Conservation (phyloP, 495 filamentous ascomycete genomes). For the Aspergillus nanangensis region DNA sequence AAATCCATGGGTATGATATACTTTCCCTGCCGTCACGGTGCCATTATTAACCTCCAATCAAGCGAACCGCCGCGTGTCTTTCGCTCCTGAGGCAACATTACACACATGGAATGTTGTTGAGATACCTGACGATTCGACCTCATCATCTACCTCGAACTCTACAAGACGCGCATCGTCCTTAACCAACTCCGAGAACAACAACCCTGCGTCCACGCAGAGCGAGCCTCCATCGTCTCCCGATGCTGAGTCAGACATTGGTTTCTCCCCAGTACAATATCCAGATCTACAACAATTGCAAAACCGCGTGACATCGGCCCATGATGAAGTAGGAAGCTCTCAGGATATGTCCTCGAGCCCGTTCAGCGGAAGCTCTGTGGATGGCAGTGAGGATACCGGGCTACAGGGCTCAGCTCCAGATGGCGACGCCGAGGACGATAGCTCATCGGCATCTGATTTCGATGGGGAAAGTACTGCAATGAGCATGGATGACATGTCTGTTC, state of each 20-base stretch:
- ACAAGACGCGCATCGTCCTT: slow-evolving; percentile 66
- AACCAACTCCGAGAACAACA: slow-evolving; percentile 40
- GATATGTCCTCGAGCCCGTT: slow-evolving; percentile 77
- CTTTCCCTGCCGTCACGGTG: background rate
- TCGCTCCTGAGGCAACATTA: slow-evolving; percentile 93
- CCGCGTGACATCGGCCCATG: slow-evolving; percentile 14
- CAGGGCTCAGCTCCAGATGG: slow-evolving; percentile 49
- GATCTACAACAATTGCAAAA: slow-evolving; percentile 53
- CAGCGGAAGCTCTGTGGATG: slow-evolving; percentile 59
- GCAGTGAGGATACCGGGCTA: slow-evolving; percentile 51
- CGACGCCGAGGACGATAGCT: slow-evolving; percentile 51
- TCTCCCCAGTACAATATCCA: slow-evolving; percentile 67
- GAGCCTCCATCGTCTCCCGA: slow-evolving; percentile 65
- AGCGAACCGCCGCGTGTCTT: slow-evolving; percentile 91
- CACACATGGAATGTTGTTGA: slow-evolving; percentile 98
- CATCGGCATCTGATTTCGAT: slow-evolving; percentile 52
- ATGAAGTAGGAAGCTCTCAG: slow-evolving; percentile 22
- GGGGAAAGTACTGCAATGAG: slow-evolving; percentile 74
- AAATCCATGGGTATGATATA: slow-evolving; percentile 67
- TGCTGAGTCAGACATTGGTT: slow-evolving; percentile 53
- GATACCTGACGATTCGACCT: slow-evolving; percentile 79
- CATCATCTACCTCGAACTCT: slow-evolving; percentile 70
- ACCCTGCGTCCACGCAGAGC: slow-evolving; percentile 41
- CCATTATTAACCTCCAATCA: slow-evolving; percentile 7
- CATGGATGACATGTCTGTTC: slow-evolving; percentile 65